Conservation (phyloP, 225 moss, liverwort and hornwort species). For the Bryoerythrophyllum caledonicum region DNA sequence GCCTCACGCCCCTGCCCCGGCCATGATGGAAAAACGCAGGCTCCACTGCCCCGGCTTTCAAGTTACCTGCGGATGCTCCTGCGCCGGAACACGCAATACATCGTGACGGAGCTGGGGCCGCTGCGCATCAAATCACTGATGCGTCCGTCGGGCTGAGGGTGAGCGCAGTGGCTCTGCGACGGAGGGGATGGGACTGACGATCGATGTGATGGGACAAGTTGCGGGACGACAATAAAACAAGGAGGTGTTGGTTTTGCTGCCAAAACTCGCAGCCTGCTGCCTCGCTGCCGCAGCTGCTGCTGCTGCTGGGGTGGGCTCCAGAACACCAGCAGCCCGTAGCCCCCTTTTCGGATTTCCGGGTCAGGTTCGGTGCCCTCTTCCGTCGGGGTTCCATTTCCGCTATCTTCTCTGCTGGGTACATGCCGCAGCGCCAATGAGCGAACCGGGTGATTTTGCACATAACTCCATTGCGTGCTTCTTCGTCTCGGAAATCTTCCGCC, state of each 20-base stretch:
- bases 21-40: neutral
- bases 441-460: neutral
- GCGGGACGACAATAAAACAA: neutral
- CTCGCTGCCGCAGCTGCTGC: no score
- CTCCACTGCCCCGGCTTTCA: neutral
- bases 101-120: neutral
- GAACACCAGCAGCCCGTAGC: neutral
- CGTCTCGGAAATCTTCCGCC: no score
- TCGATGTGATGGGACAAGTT: neutral
- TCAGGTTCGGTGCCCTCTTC: neutral
- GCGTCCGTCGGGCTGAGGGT: no score
- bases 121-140: neutral
- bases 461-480: no score
- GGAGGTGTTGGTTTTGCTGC: neutral
- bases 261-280: no score
- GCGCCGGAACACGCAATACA: conserved; percentile 1
- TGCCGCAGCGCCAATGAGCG: neutral
- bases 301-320: no score
- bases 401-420: neutral
- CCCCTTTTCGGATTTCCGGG: neutral
- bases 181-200: neutral
- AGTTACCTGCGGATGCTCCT: conserved; percentile 6
- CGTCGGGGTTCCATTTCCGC: neutral
- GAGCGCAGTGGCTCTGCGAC: neutral
- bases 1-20: neutral